phyloP scores from a whole-genome alignment of 1,139 yeast genomes.

The Yamadazyma trypodendri region DNA sequence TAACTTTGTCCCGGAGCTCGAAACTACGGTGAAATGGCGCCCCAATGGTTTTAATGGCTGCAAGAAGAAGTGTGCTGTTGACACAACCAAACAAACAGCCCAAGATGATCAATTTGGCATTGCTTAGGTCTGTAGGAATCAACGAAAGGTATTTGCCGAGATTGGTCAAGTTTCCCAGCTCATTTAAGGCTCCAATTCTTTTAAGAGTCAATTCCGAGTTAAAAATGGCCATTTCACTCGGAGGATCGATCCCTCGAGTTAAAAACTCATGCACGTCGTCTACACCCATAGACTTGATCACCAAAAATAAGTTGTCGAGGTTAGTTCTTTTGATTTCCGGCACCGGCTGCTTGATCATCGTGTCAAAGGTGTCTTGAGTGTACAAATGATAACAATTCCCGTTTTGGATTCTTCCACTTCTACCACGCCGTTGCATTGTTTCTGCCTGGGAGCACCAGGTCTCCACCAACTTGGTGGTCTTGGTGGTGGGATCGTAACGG shows the following conservation, averaged over 20 bases:
- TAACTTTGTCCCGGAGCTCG: conserved; percentile 66
- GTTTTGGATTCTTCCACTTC: conserved; percentile 92
- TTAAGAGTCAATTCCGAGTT: conserved; percentile 62
- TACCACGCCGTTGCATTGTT: conserved; percentile 89
- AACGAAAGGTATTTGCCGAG: conserved; percentile 80
- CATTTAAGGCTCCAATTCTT: conserved; percentile 69
- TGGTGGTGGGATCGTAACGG: conserved; percentile 63
- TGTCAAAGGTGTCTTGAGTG: conserved; percentile 57
- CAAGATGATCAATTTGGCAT: conserved; percentile 77
- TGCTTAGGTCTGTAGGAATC: conserved; percentile 82
- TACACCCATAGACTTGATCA: conserved; percentile 88
- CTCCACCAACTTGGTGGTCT: conserved; percentile 72
- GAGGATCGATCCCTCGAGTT: conserved; percentile 79
- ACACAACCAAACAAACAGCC: conserved; percentile 84
- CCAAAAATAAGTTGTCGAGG: conserved; percentile 75
- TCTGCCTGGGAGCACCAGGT: conserved; percentile 91
- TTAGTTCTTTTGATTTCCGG: conserved; percentile 89
- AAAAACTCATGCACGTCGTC: conserved; percentile 68
- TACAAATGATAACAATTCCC: conserved; percentile 84
- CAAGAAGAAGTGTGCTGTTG: conserved; percentile 71
- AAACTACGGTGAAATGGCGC: conserved; percentile 64
- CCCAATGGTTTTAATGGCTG: conserved; percentile 73
- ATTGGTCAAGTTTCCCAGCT: conserved; percentile 63
- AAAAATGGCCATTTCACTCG: conserved; percentile 55
- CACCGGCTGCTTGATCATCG: conserved; percentile 70